Evolutionary conservation across 2,329 filamentous ascomycete genomes (phyloP), one percentile per base, ranked within the genome.

Genomic region (Cladosporium sp.): DNA sequence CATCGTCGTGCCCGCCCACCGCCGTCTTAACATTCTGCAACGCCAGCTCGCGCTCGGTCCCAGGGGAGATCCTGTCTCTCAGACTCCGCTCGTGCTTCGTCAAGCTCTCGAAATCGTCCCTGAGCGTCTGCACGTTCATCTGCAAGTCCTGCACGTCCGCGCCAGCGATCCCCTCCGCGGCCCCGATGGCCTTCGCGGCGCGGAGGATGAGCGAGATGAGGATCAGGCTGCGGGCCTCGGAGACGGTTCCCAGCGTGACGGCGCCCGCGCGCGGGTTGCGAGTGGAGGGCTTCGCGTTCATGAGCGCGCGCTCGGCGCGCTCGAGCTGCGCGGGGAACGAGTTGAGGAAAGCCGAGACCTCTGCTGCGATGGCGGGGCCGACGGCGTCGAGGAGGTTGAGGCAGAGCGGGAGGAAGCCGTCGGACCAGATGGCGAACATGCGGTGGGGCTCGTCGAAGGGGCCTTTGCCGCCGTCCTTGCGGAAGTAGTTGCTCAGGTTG

Each of bases 341-440:
- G 65, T 95, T 95, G 28, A 98, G 77, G 66, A 97, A 95, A 54
- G 85, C 84, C 0, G 87, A 82, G 5, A 97, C 82, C 68, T 98
- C 93, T 0, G 85, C 82, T 0, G 90, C 91, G 43, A 95, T 83
- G 1, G 88, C 86, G 1, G 84, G 79, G 9, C 90, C 89, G 14
- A 98, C 82, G 9, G 87, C 83, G 54, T 86, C 83, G 16, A 98
- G 79, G 28, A 98, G 77, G 68, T 97, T 97, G 42, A 98, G 79
- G 55, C 92, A 85, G 14, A 98, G 74, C 0, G 93, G 93, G 3
- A 98, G 76, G 53, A 97, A 80, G 1, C 89, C 93, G 59, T 88
- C 86, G 16, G 84, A 83, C 93, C 93, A 98, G 63, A 97, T 91
- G 49, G 81, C 80, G 72, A 95, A 95, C 64, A 95, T 83, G 22